Percentiles rank a stretch among this genome's conserved stretches.
These are phyloP conservation scores for Pseudopyrenochaeta lycopersici DNA, from an alignment of 2,329 filamentous ascomycete genomes.

Conservation along the genomic window DNA sequence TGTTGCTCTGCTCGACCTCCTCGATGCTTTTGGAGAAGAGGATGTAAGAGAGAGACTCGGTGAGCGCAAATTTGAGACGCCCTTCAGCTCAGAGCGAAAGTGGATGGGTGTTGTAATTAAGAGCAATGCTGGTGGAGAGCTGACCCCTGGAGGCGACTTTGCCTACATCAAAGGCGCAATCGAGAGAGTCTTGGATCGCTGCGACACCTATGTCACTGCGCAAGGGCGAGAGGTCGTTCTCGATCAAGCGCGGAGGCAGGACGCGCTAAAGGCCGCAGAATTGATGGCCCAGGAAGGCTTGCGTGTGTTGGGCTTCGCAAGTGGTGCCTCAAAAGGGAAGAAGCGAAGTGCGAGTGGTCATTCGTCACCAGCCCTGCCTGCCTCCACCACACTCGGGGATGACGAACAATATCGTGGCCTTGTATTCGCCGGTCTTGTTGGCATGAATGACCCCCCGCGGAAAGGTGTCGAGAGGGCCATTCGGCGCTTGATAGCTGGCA, in stretches of 20 bases:
- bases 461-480: slow-evolving; percentile 92
- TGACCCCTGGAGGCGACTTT: slow-evolving; percentile 72
- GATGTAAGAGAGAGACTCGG: slow-evolving; percentile 89
- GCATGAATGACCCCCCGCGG: slow-evolving; percentile 96
- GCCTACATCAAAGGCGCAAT: slow-evolving; percentile 96
- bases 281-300: slow-evolving; percentile 89
- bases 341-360: slow-evolving; percentile 42
- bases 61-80: slow-evolving; percentile 82
- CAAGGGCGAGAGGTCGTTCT: slow-evolving; percentile 88
- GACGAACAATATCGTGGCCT: slow-evolving; percentile 85
- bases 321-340: slow-evolving; percentile 66
- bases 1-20: slow-evolving; percentile 92
- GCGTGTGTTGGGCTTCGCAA: slow-evolving; percentile 91
- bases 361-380: slow-evolving; percentile 35
- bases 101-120: slow-evolving; percentile 96
- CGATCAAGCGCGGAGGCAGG: slow-evolving; percentile 76
- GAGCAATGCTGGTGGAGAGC: slow-evolving; percentile 59
- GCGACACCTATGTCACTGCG: slow-evolving; percentile 87
- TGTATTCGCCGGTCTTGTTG: slow-evolving; percentile 89
- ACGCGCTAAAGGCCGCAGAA: slow-evolving; percentile 82
- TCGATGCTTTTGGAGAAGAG: slow-evolving; percentile 90
- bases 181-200: slow-evolving; percentile 84
- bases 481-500: slow-evolving; percentile 86
- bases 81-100: slow-evolving; percentile 96
- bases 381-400: slow-evolving; percentile 51